Evolutionary conservation across 108 stramenopile genomes (phyloP).

Genomic region (Pseudonitzschia multistriata): DNA sequence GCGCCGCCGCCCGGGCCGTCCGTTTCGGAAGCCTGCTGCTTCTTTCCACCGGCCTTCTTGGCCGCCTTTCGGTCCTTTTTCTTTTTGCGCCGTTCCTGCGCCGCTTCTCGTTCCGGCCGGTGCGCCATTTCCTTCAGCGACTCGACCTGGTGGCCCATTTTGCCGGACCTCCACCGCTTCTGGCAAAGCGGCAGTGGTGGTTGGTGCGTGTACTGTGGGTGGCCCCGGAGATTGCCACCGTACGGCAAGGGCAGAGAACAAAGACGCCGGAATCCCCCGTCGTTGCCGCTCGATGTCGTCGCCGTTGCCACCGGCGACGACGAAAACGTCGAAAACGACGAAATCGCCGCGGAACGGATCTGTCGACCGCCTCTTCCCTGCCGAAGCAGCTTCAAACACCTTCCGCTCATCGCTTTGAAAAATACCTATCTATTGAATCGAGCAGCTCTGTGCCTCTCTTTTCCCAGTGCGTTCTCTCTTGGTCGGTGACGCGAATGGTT

Average conservation of each 20-base stretch:
- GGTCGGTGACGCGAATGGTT: no score
- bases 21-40: background rate
- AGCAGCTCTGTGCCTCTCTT: background rate
- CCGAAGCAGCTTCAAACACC: background rate
- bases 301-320: background rate
- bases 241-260: background rate
- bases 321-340: background rate
- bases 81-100: constrained; percentile 62
- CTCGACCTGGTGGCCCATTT: constrained; percentile 70
- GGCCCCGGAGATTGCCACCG: background rate
- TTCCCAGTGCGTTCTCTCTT: no score
- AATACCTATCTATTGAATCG: no score
- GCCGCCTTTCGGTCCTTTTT: constrained; percentile 58
- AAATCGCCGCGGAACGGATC: background rate
- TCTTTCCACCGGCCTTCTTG: constrained; percentile 30
- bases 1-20: background rate
- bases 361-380: background rate
- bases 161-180: constrained; percentile 33
- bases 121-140: constrained; percentile 70
- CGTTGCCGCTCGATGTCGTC: background rate
- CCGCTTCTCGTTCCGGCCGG: constrained; percentile 58
- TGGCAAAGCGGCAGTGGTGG: background rate
- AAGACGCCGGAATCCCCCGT: background rate
- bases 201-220: background rate
- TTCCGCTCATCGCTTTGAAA: background rate